phyloP scores from a whole-genome alignment of 1,139 yeast species.

The Geotrichum macrosporum region DNA sequence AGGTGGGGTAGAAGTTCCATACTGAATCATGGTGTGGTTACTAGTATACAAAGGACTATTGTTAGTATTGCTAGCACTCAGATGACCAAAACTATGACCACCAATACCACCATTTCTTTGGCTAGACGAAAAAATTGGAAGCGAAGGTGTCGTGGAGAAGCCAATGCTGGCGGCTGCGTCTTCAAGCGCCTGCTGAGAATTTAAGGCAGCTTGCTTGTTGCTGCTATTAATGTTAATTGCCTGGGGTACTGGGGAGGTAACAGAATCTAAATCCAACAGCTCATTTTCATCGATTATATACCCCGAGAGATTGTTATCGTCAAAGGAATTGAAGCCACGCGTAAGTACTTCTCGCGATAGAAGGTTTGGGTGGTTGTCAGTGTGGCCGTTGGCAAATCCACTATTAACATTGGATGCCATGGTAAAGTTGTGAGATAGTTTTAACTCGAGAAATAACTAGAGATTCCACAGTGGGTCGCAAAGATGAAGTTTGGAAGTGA shows the following conservation, averaged over 20 bases:
- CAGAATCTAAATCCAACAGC: conserved; percentile 31
- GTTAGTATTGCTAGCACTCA: conserved; percentile 3
- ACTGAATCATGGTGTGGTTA: background rate
- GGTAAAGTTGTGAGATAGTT: no score
- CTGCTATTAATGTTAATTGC: conserved; percentile 1
- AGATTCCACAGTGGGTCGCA: no score
- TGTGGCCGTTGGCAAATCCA: conserved; percentile 14
- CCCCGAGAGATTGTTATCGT: conserved; percentile 27
- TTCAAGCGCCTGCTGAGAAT: background rate
- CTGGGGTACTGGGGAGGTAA: conserved; percentile 27
- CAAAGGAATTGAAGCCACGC: conserved; percentile 33
- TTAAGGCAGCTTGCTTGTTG: no score
- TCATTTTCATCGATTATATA: conserved; percentile 36
- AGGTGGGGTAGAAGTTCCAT: conserved; percentile 33
- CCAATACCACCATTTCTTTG: background rate
- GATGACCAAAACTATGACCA: background rate
- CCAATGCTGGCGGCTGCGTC: conserved; percentile 10
- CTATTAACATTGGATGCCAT: conserved; percentile 30
- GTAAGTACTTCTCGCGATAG: conserved; percentile 31
- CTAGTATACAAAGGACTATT: background rate
- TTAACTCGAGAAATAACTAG: no score
- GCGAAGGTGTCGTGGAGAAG: conserved; percentile 17
- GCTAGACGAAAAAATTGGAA: conserved; percentile 6
- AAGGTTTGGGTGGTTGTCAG: conserved; percentile 18
- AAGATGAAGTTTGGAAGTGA: no score